Conservation (phyloP, 2,329 filamentous ascomycete species). For the Neophaeococcomyces aloes region DNA sequence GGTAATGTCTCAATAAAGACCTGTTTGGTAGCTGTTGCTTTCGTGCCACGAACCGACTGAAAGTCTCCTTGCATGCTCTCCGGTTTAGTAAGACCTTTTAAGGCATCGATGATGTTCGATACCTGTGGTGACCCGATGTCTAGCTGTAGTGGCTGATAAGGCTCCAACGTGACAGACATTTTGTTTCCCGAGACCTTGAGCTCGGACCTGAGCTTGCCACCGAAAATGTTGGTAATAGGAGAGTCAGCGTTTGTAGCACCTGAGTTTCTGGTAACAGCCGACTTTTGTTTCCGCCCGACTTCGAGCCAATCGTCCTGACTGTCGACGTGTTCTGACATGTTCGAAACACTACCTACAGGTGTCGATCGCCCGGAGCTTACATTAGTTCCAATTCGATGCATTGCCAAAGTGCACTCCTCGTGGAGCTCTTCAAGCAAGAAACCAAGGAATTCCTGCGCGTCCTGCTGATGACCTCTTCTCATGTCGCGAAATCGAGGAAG, state of each 20-base stretch:
- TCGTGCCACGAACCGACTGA: slow-evolving; percentile 63
- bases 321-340: slow-evolving; percentile 32
- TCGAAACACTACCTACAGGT: slow-evolving; percentile 33
- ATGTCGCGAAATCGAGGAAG: slow-evolving; percentile 84
- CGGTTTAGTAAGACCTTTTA: slow-evolving; percentile 71
- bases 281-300: slow-evolving; percentile 82
- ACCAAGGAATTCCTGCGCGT: slow-evolving; percentile 92
- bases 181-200: slow-evolving; percentile 77
- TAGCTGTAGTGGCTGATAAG: slow-evolving; percentile 86
- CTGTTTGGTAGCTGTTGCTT: slow-evolving; percentile 77
- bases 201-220: slow-evolving; percentile 81
- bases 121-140: slow-evolving; percentile 84
- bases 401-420: slow-evolving; percentile 76
- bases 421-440: slow-evolving; percentile 87
- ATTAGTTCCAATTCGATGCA: slow-evolving; percentile 42
- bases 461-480: slow-evolving; percentile 91
- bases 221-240: slow-evolving; percentile 88
- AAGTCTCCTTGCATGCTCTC: slow-evolving; percentile 82
- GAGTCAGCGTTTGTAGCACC: slow-evolving; percentile 62
- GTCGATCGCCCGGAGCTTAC: slow-evolving; percentile 37
- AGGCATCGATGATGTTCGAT: slow-evolving; percentile 81
- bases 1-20: slow-evolving; percentile 87
- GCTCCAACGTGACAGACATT: slow-evolving; percentile 81
- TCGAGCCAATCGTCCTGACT: slow-evolving; percentile 74
- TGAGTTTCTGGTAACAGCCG: slow-evolving; percentile 75